Evolutionary conservation across 495 filamentous ascomycete species (phyloP).

Genomic region (Penicillium mononematosum): DNA sequence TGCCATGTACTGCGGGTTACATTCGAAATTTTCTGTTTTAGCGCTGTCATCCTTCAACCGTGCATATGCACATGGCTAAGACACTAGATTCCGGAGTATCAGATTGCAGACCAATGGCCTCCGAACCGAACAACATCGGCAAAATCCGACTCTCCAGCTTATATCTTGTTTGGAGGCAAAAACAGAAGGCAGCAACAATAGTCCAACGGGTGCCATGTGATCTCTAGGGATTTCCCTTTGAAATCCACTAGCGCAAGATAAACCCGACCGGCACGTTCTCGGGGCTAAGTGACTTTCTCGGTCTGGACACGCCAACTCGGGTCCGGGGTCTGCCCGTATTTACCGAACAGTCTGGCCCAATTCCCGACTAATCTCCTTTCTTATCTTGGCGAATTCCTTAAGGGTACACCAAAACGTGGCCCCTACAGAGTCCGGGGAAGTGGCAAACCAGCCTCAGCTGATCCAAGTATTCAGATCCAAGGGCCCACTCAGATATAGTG

Average conservation of each 20-base stretch:
- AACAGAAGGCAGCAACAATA: background rate
- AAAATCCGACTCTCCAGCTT: slow-evolving; percentile 3
- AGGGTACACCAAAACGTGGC: slow-evolving; percentile 6
- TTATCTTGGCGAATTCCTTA: background rate
- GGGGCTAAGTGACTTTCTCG: slow-evolving; percentile 6
- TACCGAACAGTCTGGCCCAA: slow-evolving; percentile 24
- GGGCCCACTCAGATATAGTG: slow-evolving; percentile 7
- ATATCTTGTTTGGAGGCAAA: background rate
- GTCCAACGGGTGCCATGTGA: background rate
- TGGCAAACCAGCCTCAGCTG: slow-evolving; percentile 14
- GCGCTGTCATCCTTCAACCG: slow-evolving; percentile 4
- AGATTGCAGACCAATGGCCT: slow-evolving; percentile 7
- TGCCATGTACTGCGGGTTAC: background rate
- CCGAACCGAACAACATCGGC: slow-evolving; percentile 1
- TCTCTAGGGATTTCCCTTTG: background rate
- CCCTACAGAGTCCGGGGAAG: slow-evolving; percentile 11
- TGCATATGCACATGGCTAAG: slow-evolving; percentile 3
- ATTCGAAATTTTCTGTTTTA: slow-evolving; percentile 4
- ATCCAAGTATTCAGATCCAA: slow-evolving; percentile 8
- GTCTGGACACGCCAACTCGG: slow-evolving; percentile 17
- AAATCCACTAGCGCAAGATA: slow-evolving; percentile 2
- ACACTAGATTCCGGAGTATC: slow-evolving; percentile 5
- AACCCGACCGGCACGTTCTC: slow-evolving; percentile 10
- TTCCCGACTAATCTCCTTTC: background rate
- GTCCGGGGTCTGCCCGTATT: slow-evolving; percentile 22